Conservation (phyloP, 495 filamentous ascomycete species). For the Bacidia rubella region DNA sequence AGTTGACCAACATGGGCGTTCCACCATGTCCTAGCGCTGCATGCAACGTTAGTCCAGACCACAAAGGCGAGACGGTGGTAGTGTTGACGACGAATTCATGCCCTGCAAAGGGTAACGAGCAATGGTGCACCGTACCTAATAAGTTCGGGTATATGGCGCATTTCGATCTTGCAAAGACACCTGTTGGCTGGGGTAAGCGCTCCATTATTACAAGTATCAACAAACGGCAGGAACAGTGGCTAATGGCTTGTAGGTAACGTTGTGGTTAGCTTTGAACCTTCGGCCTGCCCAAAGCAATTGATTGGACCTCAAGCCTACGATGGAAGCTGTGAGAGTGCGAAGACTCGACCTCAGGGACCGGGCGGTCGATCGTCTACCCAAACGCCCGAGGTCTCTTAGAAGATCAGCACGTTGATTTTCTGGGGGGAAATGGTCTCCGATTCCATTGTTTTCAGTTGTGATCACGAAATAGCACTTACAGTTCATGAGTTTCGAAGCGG, state of each 20-base stretch:
- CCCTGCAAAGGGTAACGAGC: slow-evolving; percentile 1
- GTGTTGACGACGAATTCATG: neutral
- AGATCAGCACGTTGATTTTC: too few relatives aligned
- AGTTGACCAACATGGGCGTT: neutral
- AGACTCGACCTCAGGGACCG: neutral
- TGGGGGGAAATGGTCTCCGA: too few relatives aligned
- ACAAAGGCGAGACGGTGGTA: neutral
- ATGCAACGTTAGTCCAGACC: neutral
- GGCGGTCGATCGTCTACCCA: too few relatives aligned
- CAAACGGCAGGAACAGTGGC: neutral
- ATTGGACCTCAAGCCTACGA: neutral
- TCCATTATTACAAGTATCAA: neutral
- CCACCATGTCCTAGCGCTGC: neutral
- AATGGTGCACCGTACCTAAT: slow-evolving; percentile 3
- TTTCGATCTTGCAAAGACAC: neutral
- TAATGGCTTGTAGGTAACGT: neutral
- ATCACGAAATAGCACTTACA: too few relatives aligned
- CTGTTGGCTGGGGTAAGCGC: neutral
- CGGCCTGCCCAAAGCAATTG: neutral
- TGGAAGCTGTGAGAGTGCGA: neutral
- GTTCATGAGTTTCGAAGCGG: too few relatives aligned
- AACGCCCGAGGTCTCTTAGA: too few relatives aligned
- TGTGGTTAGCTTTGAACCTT: neutral
- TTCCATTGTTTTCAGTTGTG: too few relatives aligned
- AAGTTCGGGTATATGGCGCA: neutral